Conservation (phyloP, 2,329 filamentous ascomycete species). For the Hymenoscyphus scutula region DNA sequence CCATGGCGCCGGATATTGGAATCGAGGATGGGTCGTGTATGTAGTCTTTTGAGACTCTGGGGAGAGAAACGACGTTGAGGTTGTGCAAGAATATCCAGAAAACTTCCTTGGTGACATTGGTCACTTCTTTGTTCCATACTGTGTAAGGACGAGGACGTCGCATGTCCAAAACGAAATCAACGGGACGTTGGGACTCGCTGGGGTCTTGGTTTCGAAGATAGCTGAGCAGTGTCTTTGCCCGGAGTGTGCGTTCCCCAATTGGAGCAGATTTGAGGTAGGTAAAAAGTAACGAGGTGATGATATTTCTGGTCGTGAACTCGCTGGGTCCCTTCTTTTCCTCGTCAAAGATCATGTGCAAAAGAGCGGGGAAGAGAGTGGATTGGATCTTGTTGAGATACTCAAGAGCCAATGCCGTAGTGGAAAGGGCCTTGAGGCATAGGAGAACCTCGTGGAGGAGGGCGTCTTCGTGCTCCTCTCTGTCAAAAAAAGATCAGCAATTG, state of each 20-base stretch:
- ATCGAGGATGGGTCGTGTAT: slow-evolving; percentile 29
- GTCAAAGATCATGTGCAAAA: slow-evolving; percentile 88
- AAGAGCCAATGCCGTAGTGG: slow-evolving; percentile 84
- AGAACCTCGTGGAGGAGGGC: slow-evolving; percentile 87
- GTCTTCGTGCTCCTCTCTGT: slow-evolving; percentile 92
- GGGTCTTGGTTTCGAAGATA: slow-evolving; percentile 80
- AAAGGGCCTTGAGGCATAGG: slow-evolving; percentile 89
- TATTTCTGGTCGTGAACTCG: slow-evolving; percentile 89
- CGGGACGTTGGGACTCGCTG: slow-evolving; percentile 70
- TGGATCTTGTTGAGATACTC: slow-evolving; percentile 80
- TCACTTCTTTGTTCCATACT: slow-evolving; percentile 89
- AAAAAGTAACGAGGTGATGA: slow-evolving; percentile 86
- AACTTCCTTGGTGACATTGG: slow-evolving; percentile 92
- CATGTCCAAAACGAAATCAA: slow-evolving; percentile 89
- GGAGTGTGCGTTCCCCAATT: slow-evolving; percentile 58
- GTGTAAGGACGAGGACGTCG: slow-evolving; percentile 83
- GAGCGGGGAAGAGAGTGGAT: slow-evolving; percentile 75
- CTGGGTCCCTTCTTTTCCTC: slow-evolving; percentile 97
- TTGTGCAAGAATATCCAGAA: slow-evolving; percentile 99
- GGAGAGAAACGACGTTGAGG: slow-evolving; percentile 77
- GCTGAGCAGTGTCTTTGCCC: slow-evolving; percentile 70
- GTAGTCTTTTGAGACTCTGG: slow-evolving; percentile 35
- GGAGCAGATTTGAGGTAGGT: slow-evolving; percentile 75
- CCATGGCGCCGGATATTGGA: slow-evolving; percentile 28
- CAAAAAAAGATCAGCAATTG: slow-evolving; percentile 23